Evolutionary conservation across 805 yeast genomes (phyloP), one percentile per base, ranked within the genome.

Genomic region (Yamadazyma kitorensis): DNA sequence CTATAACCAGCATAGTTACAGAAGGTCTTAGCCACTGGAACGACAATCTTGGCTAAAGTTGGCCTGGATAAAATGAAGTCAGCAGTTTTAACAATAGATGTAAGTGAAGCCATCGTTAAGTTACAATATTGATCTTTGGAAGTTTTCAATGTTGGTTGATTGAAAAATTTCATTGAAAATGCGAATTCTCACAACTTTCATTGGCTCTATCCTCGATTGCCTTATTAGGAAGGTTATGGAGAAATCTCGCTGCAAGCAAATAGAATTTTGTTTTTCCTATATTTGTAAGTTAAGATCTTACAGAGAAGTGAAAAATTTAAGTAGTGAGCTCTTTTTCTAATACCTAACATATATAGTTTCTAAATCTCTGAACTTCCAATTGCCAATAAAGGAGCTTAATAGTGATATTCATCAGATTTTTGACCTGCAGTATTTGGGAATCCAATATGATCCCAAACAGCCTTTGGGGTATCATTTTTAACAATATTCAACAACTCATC

Each of bases 1-100:
- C 98, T 85, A 85, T 93, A 93, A 40, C 98, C 98, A 37, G 95
- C 74, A 47, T 75, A 73, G 48, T 80, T 70, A 49, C 76, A 69
- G 67, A 82, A 89, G 49, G 77, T 69, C 55, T 80, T 76, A 29
- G 97, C 84, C 24, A 82, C 73, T 46, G 98, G 98, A 20, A 82
- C 74, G 45, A 85, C 71, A 48, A 89, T 61, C 59, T 81, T 79
- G 47, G 84, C 76, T 55, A 93, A 76, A 31, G 78, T 57, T 35
- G 98, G 95, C 47, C 87, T 76, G 50, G 80, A 81, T 58, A 84
- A 74, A 55, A 91, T 81, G 72, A 69, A 82, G 61, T 86, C 91
- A 49, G 87, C 82, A 29, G 77, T 64, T 63, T 80, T 85, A 48
- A 73, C 86, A 51, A 82, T 78, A 36, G 84, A 72, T 14, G 91